These are phyloP conservation scores for Penicillium malachiteum DNA, from an alignment of 495 filamentous ascomycete genomes.

Conservation along the genomic window DNA sequence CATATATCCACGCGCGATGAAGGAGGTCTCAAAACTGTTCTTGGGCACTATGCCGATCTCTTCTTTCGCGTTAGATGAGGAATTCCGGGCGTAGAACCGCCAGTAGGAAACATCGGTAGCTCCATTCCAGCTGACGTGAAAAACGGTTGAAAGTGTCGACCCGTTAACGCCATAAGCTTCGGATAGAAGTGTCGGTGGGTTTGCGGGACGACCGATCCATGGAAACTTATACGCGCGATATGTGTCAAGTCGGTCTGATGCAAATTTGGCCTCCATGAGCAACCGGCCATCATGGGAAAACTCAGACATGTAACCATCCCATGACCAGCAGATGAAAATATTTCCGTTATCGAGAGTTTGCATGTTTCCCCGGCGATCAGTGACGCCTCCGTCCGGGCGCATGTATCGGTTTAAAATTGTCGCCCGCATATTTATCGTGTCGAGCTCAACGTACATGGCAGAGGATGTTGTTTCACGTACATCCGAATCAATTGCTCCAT, in stretches of 20 bases:
- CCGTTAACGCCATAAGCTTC: slow-evolving; percentile 5
- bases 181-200: slow-evolving; percentile 11
- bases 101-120: slow-evolving; percentile 8
- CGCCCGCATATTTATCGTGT: slow-evolving; percentile 32
- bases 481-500: slow-evolving; percentile 32
- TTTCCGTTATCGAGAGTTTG: slow-evolving; percentile 48
- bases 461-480: slow-evolving; percentile 14
- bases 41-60: slow-evolving; percentile 2
- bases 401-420: slow-evolving; percentile 26
- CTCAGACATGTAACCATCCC: slow-evolving; percentile 47
- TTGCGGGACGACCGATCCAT: slow-evolving; percentile 9
- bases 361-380: slow-evolving; percentile 50
- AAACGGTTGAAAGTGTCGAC: slow-evolving; percentile 12
- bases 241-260: slow-evolving; percentile 6
- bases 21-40: slow-evolving; percentile 5
- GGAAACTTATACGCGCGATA: slow-evolving; percentile 22
- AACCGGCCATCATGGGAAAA: slow-evolving; percentile 41
- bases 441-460: slow-evolving; percentile 7
- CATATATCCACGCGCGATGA: slow-evolving; percentile 1
- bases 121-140: slow-evolving; percentile 15
- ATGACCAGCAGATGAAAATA: slow-evolving; percentile 48
- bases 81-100: slow-evolving; percentile 1
- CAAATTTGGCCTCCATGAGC: slow-evolving; percentile 29
- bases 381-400: slow-evolving; percentile 37
- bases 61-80: too few species aligned